Percentiles rank a stretch among this genome's conserved stretches.
phyloP scores from a whole-genome alignment of 2,329 filamentous ascomycete species.

The Aspergillus fijiensis region DNA sequence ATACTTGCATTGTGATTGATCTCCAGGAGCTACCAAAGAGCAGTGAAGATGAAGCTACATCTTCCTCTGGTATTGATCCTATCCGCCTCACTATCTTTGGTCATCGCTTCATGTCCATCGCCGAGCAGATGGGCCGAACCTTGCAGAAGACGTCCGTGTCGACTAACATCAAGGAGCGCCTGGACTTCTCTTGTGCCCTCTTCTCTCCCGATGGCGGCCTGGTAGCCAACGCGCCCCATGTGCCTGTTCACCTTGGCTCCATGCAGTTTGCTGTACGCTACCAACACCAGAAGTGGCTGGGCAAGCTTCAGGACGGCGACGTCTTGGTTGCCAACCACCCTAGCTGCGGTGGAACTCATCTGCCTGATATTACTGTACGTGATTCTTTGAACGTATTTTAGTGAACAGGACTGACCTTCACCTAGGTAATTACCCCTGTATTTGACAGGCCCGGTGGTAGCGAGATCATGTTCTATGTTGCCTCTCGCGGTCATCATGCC shows the following conservation, averaged over 20 bases:
- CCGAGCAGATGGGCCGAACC: constrained; percentile 59
- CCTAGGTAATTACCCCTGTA: constrained; percentile 67
- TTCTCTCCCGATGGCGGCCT: constrained; percentile 74
- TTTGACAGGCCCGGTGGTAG: constrained; percentile 63
- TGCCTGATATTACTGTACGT: constrained; percentile 74
- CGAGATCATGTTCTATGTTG: constrained; percentile 78
- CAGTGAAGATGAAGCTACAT: constrained; percentile 14
- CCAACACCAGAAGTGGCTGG: constrained; percentile 77
- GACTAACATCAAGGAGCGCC: constrained; percentile 77
- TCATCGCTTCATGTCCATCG: constrained; percentile 60
- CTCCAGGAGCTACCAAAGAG: constrained; percentile 56
- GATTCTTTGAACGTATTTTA: constrained; percentile 16
- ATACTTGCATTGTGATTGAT: constrained; percentile 88
- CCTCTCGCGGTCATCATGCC: constrained; percentile 76
- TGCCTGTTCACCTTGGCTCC: constrained; percentile 77
- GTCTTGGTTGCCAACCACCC: constrained; percentile 83
- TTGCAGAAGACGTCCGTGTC: constrained; percentile 57
- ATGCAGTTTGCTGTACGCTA: constrained; percentile 83
- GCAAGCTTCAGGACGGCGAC: constrained; percentile 73
- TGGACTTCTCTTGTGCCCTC: constrained; percentile 80
- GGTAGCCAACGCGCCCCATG: constrained; percentile 68
- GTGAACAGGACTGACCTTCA: not conserved
- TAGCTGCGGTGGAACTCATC: constrained; percentile 78
- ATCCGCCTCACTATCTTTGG: constrained; percentile 57
- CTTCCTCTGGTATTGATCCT: constrained; percentile 44